phyloP scores from a whole-genome alignment of 345 rosid species.

The Citrus maxima region DNA sequence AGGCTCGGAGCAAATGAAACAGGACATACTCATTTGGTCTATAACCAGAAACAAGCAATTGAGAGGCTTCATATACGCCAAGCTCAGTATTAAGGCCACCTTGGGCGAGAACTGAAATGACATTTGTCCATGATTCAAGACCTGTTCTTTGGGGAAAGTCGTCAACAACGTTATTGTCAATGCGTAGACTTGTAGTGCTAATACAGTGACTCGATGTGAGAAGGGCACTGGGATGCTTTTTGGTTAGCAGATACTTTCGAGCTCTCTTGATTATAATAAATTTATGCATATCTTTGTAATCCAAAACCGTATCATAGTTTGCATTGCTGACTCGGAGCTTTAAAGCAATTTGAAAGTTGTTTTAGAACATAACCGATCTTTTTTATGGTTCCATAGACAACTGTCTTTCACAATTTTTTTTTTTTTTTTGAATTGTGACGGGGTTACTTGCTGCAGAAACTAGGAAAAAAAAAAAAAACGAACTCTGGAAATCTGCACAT shows the following conservation, averaged over 20 bases:
- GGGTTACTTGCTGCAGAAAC: too few species aligned
- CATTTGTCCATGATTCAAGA: slow-evolving; percentile 19
- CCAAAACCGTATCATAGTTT: background rate
- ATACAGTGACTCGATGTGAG: slow-evolving; percentile 4
- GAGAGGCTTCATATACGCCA: slow-evolving; percentile 28
- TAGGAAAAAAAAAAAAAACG: too few species aligned
- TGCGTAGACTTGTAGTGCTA: background rate
- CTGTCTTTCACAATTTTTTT: too few species aligned
- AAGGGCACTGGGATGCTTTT: slow-evolving; percentile 12
- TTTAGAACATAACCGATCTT: background rate
- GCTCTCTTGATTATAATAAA: slow-evolving; percentile 9
- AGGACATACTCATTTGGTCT: slow-evolving; percentile 37
- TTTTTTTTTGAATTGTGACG: too few species aligned
- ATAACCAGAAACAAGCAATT: slow-evolving; percentile 31
- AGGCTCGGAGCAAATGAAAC: slow-evolving; percentile 52
- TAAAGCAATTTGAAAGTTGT: too few species aligned
- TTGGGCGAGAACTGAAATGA: slow-evolving; percentile 24
- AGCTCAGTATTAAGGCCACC: slow-evolving; percentile 19
- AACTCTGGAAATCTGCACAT: too few species aligned
- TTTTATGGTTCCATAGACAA: background rate
- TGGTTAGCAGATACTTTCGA: slow-evolving; percentile 9
- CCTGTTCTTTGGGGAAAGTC: background rate
- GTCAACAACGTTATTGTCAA: background rate
- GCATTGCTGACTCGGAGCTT: background rate
- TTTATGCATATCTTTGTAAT: slow-evolving; percentile 23